Evolutionary conservation across 306 rosid genomes (phyloP).

Genomic region (Cicer bijugum): DNA sequence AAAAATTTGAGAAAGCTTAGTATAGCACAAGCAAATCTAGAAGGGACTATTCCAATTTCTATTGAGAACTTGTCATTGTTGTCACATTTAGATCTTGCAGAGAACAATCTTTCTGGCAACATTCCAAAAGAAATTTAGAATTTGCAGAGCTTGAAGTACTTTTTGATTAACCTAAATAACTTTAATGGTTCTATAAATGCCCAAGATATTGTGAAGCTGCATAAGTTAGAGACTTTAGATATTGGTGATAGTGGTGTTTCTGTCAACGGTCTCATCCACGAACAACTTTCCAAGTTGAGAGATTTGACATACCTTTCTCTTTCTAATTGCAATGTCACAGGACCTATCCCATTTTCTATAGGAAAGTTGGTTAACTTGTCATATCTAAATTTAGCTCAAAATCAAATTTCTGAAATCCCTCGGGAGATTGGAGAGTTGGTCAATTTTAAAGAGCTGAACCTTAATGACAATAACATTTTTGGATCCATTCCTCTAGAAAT

Average conservation of each 20-base stretch:
- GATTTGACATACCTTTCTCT: background rate
- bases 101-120: background rate
- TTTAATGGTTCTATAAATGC: background rate
- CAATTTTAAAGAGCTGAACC: background rate
- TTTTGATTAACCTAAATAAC: accelerated
- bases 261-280: background rate
- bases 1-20: background rate
- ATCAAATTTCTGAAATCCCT: background rate
- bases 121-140: background rate
- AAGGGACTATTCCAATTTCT: background rate
- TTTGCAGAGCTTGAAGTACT: background rate
- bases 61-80: background rate
- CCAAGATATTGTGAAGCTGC: background rate
- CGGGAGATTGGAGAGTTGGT: background rate
- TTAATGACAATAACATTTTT: background rate
- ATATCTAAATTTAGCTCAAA: background rate
- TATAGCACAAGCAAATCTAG: background rate
- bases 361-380: background rate
- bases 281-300: background rate
- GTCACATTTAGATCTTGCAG: background rate
- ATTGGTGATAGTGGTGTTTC: background rate
- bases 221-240: background rate
- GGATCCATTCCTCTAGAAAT: background rate
- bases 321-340: conserved; percentile 14
- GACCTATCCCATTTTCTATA: conserved; percentile 26